Conservation (phyloP, 2,329 filamentous ascomycete genomes). For the Aspergillus felis region DNA sequence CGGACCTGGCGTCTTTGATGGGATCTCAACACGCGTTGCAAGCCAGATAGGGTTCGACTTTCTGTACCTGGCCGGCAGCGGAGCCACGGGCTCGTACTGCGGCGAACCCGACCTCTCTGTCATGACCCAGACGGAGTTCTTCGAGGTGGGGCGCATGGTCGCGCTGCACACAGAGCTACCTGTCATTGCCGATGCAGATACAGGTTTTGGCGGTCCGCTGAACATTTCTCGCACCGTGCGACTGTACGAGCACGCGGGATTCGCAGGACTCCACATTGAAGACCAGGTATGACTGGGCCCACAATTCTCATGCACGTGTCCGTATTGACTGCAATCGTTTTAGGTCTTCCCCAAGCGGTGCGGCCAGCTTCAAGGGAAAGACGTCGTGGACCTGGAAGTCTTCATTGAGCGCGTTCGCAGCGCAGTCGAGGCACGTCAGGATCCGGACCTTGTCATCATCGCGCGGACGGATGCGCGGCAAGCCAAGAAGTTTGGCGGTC, state of each 20-base stretch:
- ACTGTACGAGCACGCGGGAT: constrained; percentile 52
- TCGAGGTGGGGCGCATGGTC: no score
- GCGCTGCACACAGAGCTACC: no score
- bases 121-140: no score
- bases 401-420: no score
- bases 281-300: constrained; percentile 51
- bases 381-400: constrained; percentile 48
- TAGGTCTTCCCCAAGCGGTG: constrained; percentile 51
- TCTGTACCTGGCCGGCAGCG: no score
- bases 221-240: constrained; percentile 49
- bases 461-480: constrained; percentile 56
- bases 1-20: no score
- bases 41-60: no score
- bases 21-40: no score
- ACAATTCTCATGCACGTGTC: no score
- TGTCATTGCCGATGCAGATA: constrained; percentile 23
- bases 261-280: constrained; percentile 60
- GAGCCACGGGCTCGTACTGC: no score
- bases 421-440: constrained; percentile 47
- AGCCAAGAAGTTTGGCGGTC: not conserved
- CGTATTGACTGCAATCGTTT: no score
- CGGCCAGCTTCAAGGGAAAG: constrained; percentile 61
- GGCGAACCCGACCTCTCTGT: no score
- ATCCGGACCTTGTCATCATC: constrained; percentile 64
- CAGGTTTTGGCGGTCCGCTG: constrained; percentile 18